phyloP scores from a whole-genome alignment of 2,329 filamentous ascomycete genomes.

The Rugonectria rugulosa region DNA sequence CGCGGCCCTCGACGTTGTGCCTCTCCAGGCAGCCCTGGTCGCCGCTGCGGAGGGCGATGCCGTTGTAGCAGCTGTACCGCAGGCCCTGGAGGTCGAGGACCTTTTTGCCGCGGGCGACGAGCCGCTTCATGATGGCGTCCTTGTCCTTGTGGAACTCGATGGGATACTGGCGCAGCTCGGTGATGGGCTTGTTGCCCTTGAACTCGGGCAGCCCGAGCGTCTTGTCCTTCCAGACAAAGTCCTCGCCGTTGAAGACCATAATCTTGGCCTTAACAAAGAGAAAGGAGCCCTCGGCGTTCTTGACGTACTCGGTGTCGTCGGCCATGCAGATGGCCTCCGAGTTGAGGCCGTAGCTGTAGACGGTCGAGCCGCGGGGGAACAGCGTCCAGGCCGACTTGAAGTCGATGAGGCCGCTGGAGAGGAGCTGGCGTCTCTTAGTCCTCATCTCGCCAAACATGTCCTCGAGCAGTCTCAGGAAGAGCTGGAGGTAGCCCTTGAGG shows the following conservation, averaged over 20 bases:
- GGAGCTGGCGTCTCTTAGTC: conserved; percentile 46
- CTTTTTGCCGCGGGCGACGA: conserved; percentile 47
- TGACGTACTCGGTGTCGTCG: conserved; percentile 42
- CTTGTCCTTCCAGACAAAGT: conserved; percentile 51
- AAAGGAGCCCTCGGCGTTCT: conserved; percentile 1
- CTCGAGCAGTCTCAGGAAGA: conserved; percentile 51
- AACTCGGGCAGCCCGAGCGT: conserved; percentile 44
- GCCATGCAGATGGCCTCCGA: conserved; percentile 53
- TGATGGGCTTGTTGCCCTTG: conserved; percentile 50
- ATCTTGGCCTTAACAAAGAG: conserved; percentile 44
- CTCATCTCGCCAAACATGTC: conserved; percentile 53
- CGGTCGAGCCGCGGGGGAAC: conserved; percentile 49
- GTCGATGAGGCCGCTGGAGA: conserved; percentile 48
- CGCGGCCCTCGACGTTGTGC: conserved; percentile 50
- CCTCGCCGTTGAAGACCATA: conserved; percentile 50
- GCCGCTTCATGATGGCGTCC: conserved; percentile 38
- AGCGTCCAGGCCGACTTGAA: conserved; percentile 54
- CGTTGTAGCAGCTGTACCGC: conserved; percentile 51
- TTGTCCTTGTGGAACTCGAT: conserved; percentile 43
- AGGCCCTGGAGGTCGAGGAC: conserved; percentile 53
- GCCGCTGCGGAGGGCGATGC: conserved; percentile 45
- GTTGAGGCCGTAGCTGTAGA: conserved; percentile 50
- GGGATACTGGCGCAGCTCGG: conserved; percentile 49
- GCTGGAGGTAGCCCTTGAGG: conserved; percentile 48
- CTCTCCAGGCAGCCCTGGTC: conserved; percentile 29